These are phyloP conservation scores for Phaeosphaeria sp. DNA, from an alignment of 2,329 filamentous ascomycete genomes.

Conservation along the genomic window DNA sequence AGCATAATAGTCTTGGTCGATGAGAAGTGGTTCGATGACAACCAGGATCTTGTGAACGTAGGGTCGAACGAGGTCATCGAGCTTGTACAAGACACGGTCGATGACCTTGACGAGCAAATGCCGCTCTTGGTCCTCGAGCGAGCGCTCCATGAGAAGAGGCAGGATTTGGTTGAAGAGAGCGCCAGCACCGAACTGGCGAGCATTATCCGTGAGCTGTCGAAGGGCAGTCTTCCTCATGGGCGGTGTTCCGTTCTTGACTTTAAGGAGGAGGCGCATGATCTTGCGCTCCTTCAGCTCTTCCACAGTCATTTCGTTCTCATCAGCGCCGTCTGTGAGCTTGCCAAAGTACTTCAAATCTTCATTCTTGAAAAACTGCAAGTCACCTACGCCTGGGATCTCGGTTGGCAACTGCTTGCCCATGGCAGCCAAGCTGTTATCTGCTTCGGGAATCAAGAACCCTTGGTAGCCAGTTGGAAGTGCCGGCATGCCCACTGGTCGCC, in stretches of 20 bases:
- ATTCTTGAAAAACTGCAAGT: conserved; percentile 96
- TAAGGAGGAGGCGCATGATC: conserved; percentile 94
- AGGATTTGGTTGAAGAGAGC: conserved; percentile 97
- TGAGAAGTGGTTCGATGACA: conserved; percentile 97
- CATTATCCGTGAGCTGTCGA: conserved; percentile 96
- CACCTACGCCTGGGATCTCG: conserved; percentile 94
- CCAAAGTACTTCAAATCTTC: conserved; percentile 99
- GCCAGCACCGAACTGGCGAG: conserved; percentile 91
- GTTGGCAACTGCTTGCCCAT: conserved; percentile 91
- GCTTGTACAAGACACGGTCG: conserved; percentile 96
- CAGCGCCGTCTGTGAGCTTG: conserved; percentile 91
- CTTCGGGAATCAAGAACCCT: conserved; percentile 98
- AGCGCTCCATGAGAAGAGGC: conserved; percentile 97
- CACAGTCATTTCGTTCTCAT: conserved; percentile 89
- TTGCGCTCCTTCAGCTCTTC: conserved; percentile 98
- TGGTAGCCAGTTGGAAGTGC: conserved; percentile 71
- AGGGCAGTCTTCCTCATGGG: conserved; percentile 98
- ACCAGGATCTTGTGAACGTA: conserved; percentile 99
- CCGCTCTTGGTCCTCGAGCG: conserved; percentile 94
- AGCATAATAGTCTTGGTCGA: conserved; percentile 99
- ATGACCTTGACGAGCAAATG: conserved; percentile 99
- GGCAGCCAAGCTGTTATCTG: conserved; percentile 75
- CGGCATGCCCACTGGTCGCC: conserved; percentile 75
- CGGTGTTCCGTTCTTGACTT: conserved; percentile 99
- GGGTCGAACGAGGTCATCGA: conserved; percentile 93